These are phyloP conservation scores for Penicillium rolfsii DNA, from an alignment of 2,329 filamentous ascomycete species.

Conservation along the genomic window DNA sequence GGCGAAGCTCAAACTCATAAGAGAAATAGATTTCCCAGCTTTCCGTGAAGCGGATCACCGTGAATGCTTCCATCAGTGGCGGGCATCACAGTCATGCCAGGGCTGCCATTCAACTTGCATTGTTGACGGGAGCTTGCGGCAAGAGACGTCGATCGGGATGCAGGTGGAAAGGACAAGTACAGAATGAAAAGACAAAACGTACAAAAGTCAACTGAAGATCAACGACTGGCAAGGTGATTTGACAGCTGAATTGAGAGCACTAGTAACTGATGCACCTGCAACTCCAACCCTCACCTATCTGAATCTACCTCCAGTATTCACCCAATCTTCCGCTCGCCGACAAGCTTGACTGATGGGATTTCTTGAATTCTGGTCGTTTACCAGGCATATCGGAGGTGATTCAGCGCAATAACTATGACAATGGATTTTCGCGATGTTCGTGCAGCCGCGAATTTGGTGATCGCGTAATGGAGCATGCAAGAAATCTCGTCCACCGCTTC, in stretches of 20 bases:
- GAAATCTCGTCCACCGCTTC: conserved; percentile 1
- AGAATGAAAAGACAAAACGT: not conserved
- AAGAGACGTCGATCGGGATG: not conserved
- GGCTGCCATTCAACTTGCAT: not conserved
- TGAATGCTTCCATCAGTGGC: conserved; percentile 1
- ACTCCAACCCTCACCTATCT: too few species aligned
- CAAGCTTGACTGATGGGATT: too few species aligned
- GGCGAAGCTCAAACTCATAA: conserved; percentile 25
- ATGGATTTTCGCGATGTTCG: not conserved
- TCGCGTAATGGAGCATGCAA: not conserved
- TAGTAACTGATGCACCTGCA: too few species aligned
- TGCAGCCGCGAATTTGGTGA: not conserved
- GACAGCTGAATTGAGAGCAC: too few species aligned
- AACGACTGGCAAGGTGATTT: too few species aligned
- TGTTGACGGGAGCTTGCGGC: not conserved
- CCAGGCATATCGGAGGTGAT: not conserved
- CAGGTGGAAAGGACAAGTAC: not conserved
- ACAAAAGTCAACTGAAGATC: not conserved
- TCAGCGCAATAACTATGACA: not conserved
- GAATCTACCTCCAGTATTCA: too few species aligned
- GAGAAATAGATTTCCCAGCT: not conserved
- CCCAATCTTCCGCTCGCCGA: too few species aligned
- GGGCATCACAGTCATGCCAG: not conserved
- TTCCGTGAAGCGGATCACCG: not conserved
- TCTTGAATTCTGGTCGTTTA: not conserved